Percentiles rank a stretch among this genome's conserved stretches.
These are phyloP conservation scores for Didymella exigua DNA, from an alignment of 2,329 filamentous ascomycete species.

Conservation along the genomic window DNA sequence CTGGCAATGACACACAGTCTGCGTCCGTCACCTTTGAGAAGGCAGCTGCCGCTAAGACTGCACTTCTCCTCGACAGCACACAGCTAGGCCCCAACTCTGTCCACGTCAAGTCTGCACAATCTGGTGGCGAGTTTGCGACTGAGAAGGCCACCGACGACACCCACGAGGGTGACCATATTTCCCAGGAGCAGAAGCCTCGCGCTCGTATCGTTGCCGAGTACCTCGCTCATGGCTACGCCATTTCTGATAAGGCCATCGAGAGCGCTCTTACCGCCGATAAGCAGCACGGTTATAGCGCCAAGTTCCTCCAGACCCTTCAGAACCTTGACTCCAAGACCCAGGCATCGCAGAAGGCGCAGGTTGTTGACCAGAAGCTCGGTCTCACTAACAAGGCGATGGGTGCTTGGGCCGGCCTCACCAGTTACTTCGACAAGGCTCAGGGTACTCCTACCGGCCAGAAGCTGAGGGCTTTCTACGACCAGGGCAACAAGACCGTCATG, in stretches of 20 bases:
- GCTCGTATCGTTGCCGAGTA: constrained; percentile 94
- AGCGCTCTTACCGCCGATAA: constrained; percentile 85
- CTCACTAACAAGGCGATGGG: constrained; percentile 74
- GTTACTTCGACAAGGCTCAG: constrained; percentile 94
- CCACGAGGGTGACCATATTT: constrained; percentile 70
- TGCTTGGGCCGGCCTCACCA: constrained; percentile 71
- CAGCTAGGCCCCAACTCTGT: constrained; percentile 79
- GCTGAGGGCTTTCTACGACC: constrained; percentile 84
- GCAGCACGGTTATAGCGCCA: constrained; percentile 81
- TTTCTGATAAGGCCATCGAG: constrained; percentile 79
- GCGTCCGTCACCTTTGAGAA: constrained; percentile 97
- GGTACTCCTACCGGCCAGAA: constrained; percentile 87
- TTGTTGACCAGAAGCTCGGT: constrained; percentile 83
- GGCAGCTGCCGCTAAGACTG: constrained; percentile 94
- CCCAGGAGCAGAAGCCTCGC: constrained; percentile 96
- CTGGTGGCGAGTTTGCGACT: constrained; percentile 67
- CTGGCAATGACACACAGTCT: constrained; percentile 69
- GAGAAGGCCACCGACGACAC: constrained; percentile 61
- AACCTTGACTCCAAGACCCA: constrained; percentile 85
- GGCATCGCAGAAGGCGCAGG: constrained; percentile 83
- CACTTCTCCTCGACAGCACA: constrained; percentile 95
- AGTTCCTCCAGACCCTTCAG: constrained; percentile 77
- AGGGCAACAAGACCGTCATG: constrained; percentile 84
- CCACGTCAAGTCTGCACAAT: constrained; percentile 76
- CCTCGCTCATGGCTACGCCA: constrained; percentile 88